Evolutionary conservation across 768 basidiomycete species (phyloP).

Genomic region (Suillus hirtellus): DNA sequence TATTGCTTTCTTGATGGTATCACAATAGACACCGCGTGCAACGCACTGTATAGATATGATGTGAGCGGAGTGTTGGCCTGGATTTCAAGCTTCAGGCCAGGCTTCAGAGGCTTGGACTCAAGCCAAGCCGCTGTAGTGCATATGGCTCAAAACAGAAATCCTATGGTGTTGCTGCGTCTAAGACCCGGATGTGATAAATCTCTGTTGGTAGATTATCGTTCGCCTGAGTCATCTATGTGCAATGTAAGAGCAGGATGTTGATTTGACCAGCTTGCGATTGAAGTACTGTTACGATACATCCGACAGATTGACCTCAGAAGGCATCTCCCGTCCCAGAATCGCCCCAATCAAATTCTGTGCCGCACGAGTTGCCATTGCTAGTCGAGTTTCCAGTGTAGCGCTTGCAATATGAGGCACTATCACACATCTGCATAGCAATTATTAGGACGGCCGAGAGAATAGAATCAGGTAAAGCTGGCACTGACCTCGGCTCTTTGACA

Average conservation of each 20-base stretch:
- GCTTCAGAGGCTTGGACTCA: no score
- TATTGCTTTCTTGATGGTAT: no score
- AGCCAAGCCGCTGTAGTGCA: no score
- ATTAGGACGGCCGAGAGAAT: neutral
- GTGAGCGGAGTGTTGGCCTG: no score
- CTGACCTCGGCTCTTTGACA: constrained; percentile 70
- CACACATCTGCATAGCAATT: constrained; percentile 52
- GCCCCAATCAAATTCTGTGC: constrained; percentile 55
- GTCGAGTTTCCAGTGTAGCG: constrained; percentile 82
- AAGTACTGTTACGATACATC: neutral
- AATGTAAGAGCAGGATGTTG: neutral
- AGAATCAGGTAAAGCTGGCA: neutral
- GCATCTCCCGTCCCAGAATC: constrained; percentile 58
- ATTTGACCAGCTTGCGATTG: neutral
- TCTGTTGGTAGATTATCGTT: neutral
- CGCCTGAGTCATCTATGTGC: neutral
- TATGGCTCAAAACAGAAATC: no score
- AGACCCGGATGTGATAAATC: neutral
- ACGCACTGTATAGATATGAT: no score
- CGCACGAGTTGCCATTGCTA: constrained; percentile 79
- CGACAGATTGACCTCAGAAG: constrained; percentile 19
- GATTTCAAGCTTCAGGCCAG: no score
- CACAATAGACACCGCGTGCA: no score
- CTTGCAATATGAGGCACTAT: constrained; percentile 91
- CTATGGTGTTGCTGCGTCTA: neutral